Evolutionary conservation across 108 stramenopile genomes (phyloP), one percentile per base, ranked within the genome.

Genomic region (Fragilaria crotonensis): DNA sequence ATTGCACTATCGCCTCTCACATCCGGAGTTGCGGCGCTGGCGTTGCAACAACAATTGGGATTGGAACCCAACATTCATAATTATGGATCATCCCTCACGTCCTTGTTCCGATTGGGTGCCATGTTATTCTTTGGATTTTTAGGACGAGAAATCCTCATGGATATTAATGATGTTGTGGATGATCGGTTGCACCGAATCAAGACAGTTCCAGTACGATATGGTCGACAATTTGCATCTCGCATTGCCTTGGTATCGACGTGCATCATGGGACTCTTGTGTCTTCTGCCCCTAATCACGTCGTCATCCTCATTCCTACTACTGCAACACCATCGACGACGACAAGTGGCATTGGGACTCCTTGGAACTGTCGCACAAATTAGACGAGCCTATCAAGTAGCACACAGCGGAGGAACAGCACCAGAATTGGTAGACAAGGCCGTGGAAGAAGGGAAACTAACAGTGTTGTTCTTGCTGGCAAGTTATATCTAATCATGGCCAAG

Each of bases 111-210:
- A 30, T 25, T 72, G 11, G 51, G 60, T 4, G 9, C 25, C 2
- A 36, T 58, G 7, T 20, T 76, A 20, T 72, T 72, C 50, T 33
- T 63, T 4, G 75, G 74, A 5, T 52, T 77, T 27, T 19, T 75
- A 5, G 48, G 71, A 44, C 67, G 89, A 2, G 89, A 90, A 64
- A 81, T 90, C 19, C 47, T 74, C 21, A 90, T 90, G 89, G 89
- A 90, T 58, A 71, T 81, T 41, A 68, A 64, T 4, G 89, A 90
- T 69, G 60, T 36, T 23, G 66, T 71, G 41, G 70, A 68, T 1
- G 89, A 90, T 66, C 56, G 29, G 2, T 11, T 14, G 32, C 71
- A 77, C 11, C 67, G 72, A 2, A 72, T 90, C 4, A 27, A 41
- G 30, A 90, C 89, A 7, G 50, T 86, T 25, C 83, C 89, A n/a